Base-by-base conservation (phyloP, 1,284 basidiomycete genomes). In the Ganoderma leucocontextum region DNA sequence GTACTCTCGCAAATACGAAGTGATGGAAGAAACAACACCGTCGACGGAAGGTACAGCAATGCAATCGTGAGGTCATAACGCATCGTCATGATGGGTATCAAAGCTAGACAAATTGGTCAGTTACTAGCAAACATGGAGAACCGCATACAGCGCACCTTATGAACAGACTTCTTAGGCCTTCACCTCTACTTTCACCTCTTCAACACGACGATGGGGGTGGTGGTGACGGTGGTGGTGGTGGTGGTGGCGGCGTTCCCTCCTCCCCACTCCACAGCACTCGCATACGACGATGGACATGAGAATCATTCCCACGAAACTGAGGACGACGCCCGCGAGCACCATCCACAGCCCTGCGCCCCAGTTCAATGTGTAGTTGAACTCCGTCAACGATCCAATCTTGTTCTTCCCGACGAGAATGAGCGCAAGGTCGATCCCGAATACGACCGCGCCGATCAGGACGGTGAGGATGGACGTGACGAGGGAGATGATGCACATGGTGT, bases 341-440 rank as follows among this genome's bases (percentile, higher is more conserved):
- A 93, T 87, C 91, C 91, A 93, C 6, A 90, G 85, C 10, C 79
- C 91, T 68, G 89, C 88, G n/a, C 92, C 92, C 78, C 86, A 91
- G 4, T 77, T 70, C 4, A 91, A 83, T 0, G 73, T 78, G 25
- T 93, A 83, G 59, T 80, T 71, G 33, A 84, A 82, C 5, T 80
- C 76, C 12, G 83, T 77, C 8, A 88, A 62, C 10, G 79, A 74
- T 29, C 80, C 67, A 25, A 91, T 76, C 64, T 85, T 80, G 62
- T 80, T 72, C 74, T 79, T 83, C 13, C 85, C 87, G 9, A 87
- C 79, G 17, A 89, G 70, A 15, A 89, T 87, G 38, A 92, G 73
- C 2, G 86, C 88, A 39, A 92, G 72, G 75, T 93, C 92, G 2
- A 85, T 83, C 2, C 82, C 89, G 57, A 92, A 84, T 9, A 90